These are phyloP conservation scores for Fomitopsis serialis DNA, from an alignment of 768 basidiomycete species.

Conservation along the genomic window DNA sequence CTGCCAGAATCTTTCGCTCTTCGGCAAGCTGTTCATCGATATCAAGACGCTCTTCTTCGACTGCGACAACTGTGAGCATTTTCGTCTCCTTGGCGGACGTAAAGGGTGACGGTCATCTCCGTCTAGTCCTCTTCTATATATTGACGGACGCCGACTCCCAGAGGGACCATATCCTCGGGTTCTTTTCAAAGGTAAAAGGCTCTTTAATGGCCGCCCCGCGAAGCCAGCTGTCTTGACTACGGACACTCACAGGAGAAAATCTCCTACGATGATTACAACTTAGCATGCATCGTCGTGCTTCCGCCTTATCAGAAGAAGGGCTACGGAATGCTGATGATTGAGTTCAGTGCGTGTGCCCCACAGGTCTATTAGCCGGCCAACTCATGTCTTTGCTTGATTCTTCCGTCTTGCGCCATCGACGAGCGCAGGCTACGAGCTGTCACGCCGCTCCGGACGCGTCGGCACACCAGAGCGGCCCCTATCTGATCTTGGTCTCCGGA, in stretches of 20 bases:
- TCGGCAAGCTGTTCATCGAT: conserved; percentile 98
- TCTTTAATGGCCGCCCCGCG: neutral
- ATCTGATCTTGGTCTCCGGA: conserved; percentile 86
- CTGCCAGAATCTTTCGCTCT: conserved; percentile 92
- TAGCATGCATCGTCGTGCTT: conserved; percentile 93
- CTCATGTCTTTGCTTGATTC: neutral
- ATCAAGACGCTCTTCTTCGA: conserved; percentile 95
- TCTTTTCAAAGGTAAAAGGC: conserved; percentile 58
- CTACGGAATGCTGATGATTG: conserved; percentile 94
- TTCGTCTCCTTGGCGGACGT: neutral
- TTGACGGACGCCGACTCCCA: conserved; percentile 79
- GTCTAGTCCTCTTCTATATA: conserved; percentile 83
- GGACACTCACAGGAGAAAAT: conserved; percentile 71
- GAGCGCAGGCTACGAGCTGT: conserved; percentile 85
- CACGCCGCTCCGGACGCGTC: conserved; percentile 67
- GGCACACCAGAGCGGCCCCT: conserved; percentile 95
- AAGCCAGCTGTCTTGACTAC: conserved; percentile 2
- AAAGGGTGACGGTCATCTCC: neutral
- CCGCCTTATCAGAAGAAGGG: conserved; percentile 89
- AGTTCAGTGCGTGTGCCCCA: conserved; percentile 71
- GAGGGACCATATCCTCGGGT: conserved; percentile 76
- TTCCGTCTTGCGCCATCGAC: too few relatives aligned
- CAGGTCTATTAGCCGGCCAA: neutral
- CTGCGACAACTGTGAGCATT: conserved; percentile 68
- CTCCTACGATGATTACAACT: conserved; percentile 95